Base-by-base conservation (phyloP, 129 eudicot genomes). In the Mikania micrantha region DNA sequence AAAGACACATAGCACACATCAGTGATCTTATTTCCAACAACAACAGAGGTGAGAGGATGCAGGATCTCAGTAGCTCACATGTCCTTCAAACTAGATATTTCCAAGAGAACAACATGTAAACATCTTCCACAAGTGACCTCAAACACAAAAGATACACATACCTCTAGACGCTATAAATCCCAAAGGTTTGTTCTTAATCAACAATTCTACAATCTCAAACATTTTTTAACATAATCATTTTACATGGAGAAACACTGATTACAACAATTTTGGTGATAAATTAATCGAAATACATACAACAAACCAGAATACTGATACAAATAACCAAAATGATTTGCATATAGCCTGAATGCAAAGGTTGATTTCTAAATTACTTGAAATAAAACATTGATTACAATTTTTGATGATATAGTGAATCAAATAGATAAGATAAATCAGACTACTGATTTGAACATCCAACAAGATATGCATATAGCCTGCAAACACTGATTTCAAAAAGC, bases 11-110 rank as follows among this genome's bases (percentile, higher is more conserved):
- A n/a, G n/a, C n/a, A n/a, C n/a, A n/a, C n/a, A n/a, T n/a, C 9
- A 27, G 25, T 64, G 70, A 8, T 44, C 40, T 40, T 64, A 42
- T 64, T 24, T 47, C n/a, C 29, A 47, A 66, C 54, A 48, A 44
- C 38, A n/a, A n/a, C n/a, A n/a, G n/a, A n/a, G n/a, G n/a, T n/a
- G n/a, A n/a, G n/a, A n/a, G n/a, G n/a, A n/a, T n/a, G n/a, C n/a
- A n/a, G n/a, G n/a, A n/a, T n/a, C n/a, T n/a, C n/a, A n/a, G n/a
- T n/a, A n/a, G n/a, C n/a, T n/a, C n/a, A n/a, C n/a, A n/a, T n/a
- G n/a, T n/a, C n/a, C n/a, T n/a, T n/a, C n/a, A n/a, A n/a, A n/a
- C n/a, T n/a, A n/a, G n/a, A n/a, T n/a, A n/a, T n/a, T n/a, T n/a
- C n/a, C 38, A 54, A 28, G 10, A 48, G 20, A 17, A 44, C n/a